Conservation (phyloP, 2,329 filamentous ascomycete species). For the Tolypocladium sp. region DNA sequence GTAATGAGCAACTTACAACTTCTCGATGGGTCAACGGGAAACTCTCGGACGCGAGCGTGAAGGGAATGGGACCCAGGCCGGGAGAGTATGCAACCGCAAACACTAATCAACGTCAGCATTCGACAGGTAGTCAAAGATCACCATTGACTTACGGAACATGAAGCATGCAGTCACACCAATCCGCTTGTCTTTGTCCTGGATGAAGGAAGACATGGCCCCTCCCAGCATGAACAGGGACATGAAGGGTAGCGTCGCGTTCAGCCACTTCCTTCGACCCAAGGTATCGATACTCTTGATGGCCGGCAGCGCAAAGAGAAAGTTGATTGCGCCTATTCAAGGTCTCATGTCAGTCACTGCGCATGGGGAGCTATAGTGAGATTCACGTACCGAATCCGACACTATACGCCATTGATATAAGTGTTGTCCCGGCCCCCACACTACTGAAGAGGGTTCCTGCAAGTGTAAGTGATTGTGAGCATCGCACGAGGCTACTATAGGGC, state of each 20-base stretch:
- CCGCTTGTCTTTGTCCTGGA: slow-evolving; percentile 9
- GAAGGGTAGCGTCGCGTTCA: slow-evolving; percentile 30
- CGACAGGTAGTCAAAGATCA: background rate
- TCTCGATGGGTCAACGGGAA: slow-evolving; percentile 41
- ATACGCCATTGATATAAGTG: slow-evolving; percentile 15
- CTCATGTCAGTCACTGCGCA: background rate
- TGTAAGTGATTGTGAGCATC: background rate
- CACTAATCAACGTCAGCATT: slow-evolving; percentile 10
- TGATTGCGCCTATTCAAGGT: slow-evolving; percentile 20
- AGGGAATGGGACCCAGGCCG: slow-evolving; percentile 34
- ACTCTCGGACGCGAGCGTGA: slow-evolving; percentile 40
- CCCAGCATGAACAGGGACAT: slow-evolving; percentile 33
- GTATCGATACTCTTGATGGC: slow-evolving; percentile 24
- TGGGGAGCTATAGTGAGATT: background rate
- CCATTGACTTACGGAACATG: slow-evolving; percentile 16
- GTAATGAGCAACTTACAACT: slow-evolving; percentile 16
- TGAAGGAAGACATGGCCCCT: slow-evolving; percentile 23
- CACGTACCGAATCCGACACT: slow-evolving; percentile 20
- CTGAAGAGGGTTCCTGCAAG: slow-evolving; percentile 13
- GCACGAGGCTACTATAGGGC: background rate
- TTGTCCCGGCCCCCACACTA: slow-evolving; percentile 9
- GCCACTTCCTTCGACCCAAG: slow-evolving; percentile 32
- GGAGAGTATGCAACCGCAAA: slow-evolving; percentile 34
- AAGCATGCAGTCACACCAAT: slow-evolving; percentile 25
- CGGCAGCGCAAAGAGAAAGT: slow-evolving; percentile 31